These are phyloP conservation scores for Fraxinus sp. DNA, from an alignment of 305 asterid genomes.

Conservation along the genomic window DNA sequence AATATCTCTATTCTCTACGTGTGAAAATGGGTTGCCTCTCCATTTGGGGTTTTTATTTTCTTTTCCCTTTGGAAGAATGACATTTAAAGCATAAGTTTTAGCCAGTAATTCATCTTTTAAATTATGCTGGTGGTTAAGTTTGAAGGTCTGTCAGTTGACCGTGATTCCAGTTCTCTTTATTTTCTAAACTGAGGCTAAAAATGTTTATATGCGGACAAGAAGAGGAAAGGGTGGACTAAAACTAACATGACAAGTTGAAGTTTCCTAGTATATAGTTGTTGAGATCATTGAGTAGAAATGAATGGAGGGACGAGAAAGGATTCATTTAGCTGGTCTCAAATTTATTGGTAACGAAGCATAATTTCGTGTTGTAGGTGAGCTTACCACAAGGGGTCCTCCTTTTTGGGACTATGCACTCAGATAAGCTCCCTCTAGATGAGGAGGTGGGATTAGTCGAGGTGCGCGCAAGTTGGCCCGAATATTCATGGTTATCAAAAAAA, in stretches of 20 bases:
- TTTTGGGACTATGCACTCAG: background rate
- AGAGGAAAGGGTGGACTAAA: constrained; percentile 1
- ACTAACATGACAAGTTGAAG: background rate
- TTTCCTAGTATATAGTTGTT: background rate
- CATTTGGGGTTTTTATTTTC: background rate
- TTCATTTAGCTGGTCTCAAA: background rate
- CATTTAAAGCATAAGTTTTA: background rate
- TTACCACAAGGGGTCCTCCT: background rate
- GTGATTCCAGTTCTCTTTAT: background rate
- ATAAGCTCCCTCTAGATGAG: background rate
- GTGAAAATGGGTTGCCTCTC: background rate
- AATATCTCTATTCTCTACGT: background rate
- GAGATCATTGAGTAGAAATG: constrained; percentile 1
- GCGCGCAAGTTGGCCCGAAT: no score
- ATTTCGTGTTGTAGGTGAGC: background rate
- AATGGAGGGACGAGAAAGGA: background rate
- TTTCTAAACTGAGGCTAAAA: background rate
- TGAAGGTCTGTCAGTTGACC: background rate
- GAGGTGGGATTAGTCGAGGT: background rate
- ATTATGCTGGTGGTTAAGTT: background rate
- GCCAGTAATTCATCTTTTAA: background rate
- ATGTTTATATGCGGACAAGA: background rate
- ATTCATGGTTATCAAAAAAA: no score
- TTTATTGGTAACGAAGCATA: background rate
- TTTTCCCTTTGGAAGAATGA: background rate